phyloP scores from a whole-genome alignment of 2,329 filamentous ascomycete genomes.

The Cercospora sp. region DNA sequence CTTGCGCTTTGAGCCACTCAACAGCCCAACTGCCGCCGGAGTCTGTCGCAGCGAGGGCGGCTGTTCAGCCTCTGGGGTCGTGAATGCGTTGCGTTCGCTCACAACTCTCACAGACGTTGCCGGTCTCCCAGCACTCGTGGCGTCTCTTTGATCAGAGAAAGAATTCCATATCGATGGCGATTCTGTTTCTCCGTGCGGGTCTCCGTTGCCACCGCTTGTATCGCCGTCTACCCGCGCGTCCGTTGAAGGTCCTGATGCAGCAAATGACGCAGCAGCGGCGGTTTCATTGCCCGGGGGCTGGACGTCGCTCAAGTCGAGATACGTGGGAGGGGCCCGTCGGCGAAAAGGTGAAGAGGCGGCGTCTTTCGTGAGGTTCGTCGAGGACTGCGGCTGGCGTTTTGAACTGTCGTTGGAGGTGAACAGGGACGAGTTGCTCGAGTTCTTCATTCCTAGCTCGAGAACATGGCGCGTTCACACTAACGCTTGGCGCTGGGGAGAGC shows the following conservation, averaged over 20 bases:
- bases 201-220: background rate
- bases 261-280: background rate
- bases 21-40: constrained; percentile 12
- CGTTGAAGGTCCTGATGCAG: background rate
- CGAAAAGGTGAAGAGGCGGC: constrained; percentile 27
- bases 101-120: background rate
- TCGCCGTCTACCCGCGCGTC: background rate
- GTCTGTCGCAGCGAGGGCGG: constrained; percentile 9
- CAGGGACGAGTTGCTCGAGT: constrained; percentile 22
- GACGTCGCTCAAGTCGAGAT: constrained; percentile 2
- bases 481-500: background rate
- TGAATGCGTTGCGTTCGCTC: constrained; percentile 8
- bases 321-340: constrained; percentile 18
- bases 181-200: background rate
- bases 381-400: constrained; percentile 9
- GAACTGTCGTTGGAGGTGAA: constrained; percentile 26
- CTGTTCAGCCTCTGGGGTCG: constrained; percentile 10
- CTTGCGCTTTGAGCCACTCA: constrained; percentile 23
- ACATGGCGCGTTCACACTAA: constrained; percentile 11
- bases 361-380: constrained; percentile 9
- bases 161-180: constrained; percentile 28
- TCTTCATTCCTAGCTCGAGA: constrained; percentile 24
- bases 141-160: constrained; percentile 18
- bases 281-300: background rate
- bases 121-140: background rate